Evolutionary conservation across 495 filamentous ascomycete species (phyloP).

Genomic region (Aspergillus wentii): DNA sequence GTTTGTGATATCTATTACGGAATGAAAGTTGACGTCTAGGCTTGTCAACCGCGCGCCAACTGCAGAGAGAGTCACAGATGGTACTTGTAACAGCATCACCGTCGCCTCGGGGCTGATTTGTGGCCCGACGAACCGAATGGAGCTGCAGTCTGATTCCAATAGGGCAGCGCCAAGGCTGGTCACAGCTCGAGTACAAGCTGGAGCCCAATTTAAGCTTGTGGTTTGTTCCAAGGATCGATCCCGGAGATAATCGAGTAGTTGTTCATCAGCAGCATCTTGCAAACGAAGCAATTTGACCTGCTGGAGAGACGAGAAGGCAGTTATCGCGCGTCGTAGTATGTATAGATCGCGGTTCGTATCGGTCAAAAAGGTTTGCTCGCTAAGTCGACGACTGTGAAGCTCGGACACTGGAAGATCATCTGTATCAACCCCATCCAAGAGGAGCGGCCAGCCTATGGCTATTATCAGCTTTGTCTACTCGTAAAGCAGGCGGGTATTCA

Average conservation of each 20-base stretch:
- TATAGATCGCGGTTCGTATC: slow-evolving; percentile 22
- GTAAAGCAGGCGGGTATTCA: slow-evolving; percentile 14
- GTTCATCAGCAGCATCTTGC: slow-evolving; percentile 53
- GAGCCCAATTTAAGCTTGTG: slow-evolving; percentile 53
- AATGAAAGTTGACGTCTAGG: slow-evolving; percentile 56
- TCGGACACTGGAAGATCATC: slow-evolving; percentile 17
- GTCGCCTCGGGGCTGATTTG: slow-evolving; percentile 60
- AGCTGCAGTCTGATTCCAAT: slow-evolving; percentile 47
- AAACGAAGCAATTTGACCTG: slow-evolving; percentile 63
- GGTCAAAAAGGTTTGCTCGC: slow-evolving; percentile 26
- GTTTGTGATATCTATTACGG: slow-evolving; percentile 47
- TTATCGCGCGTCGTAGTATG: slow-evolving; percentile 50
- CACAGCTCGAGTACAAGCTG: slow-evolving; percentile 58
- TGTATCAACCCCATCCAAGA: slow-evolving; percentile 16
- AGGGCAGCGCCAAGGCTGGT: slow-evolving; percentile 54
- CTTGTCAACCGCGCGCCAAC: slow-evolving; percentile 54
- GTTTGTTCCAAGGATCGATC: slow-evolving; percentile 18
- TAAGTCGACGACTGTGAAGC: slow-evolving; percentile 26
- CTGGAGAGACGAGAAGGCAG: slow-evolving; percentile 54
- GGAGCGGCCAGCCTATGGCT: slow-evolving; percentile 27
- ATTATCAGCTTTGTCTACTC: slow-evolving; percentile 14
- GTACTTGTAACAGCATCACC: slow-evolving; percentile 41
- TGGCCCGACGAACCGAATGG: slow-evolving; percentile 56
- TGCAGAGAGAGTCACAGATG: slow-evolving; percentile 40
- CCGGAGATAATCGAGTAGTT: slow-evolving; percentile 39